These are phyloP conservation scores for Tuctoria greenei DNA, from an alignment of 176 grass and related monocot species.

Conservation along the genomic window DNA sequence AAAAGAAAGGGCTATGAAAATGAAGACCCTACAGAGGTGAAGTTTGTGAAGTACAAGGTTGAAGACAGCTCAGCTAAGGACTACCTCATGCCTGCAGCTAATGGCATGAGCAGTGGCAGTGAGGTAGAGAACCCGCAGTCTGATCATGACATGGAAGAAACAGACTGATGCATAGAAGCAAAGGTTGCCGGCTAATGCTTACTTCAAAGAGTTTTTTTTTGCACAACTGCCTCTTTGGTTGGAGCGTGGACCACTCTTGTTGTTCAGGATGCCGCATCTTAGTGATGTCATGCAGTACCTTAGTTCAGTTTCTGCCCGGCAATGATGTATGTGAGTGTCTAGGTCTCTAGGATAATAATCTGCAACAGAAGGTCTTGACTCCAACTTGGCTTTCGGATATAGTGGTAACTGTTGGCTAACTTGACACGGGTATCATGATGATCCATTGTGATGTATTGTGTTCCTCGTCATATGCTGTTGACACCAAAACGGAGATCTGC, in stretches of 20 bases:
- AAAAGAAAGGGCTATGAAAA: conserved; percentile 72
- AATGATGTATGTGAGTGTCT: conserved; percentile 25
- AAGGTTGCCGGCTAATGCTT: conserved; percentile 43
- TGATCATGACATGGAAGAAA: conserved; percentile 83
- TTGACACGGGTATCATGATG: conserved; percentile 29
- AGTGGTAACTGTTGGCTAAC: conserved; percentile 58
- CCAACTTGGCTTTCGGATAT: conserved; percentile 43
- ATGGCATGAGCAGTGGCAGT: conserved; percentile 69
- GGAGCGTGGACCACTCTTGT: conserved; percentile 37
- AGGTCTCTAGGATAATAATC: conserved; percentile 35
- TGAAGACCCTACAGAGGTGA: conserved; percentile 45
- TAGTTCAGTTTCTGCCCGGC: conserved; percentile 16
- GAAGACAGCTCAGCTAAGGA: conserved; percentile 57
- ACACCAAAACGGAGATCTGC: conserved; percentile 33
- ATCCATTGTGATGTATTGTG: conserved; percentile 26
- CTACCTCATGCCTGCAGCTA: conserved; percentile 30
- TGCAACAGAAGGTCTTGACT: conserved; percentile 10
- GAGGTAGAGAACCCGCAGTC: conserved; percentile 87
- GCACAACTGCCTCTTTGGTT: conserved; percentile 40
- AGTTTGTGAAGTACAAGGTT: conserved; percentile 69
- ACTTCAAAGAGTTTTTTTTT: conserved; percentile 32
- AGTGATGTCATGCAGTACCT: conserved; percentile 42
- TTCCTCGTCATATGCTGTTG: conserved; percentile 20
- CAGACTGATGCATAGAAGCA: conserved; percentile 44
- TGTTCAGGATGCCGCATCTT: conserved; percentile 38